Evolutionary conservation across 148 eudicot species (phyloP).

Genomic region (Vaccinium vitisidaea): DNA sequence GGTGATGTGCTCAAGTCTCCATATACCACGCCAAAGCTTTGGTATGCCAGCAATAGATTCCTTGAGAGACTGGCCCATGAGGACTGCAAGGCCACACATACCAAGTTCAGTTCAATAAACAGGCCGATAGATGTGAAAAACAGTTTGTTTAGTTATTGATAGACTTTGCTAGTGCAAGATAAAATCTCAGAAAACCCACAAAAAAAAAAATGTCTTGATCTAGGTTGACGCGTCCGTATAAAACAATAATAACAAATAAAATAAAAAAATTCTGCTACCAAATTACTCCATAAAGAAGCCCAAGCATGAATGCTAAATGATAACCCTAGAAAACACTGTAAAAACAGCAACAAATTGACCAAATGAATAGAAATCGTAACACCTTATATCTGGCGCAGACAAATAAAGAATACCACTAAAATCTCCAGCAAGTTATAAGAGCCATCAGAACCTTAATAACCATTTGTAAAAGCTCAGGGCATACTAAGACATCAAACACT

Average conservation of each 20-base stretch:
- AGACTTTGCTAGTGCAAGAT: background rate
- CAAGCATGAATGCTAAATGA: background rate
- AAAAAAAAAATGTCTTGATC: background rate
- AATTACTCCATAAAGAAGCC: background rate
- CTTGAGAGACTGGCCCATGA: constrained; percentile 49
- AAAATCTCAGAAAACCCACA: background rate
- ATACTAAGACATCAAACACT: constrained; percentile 6
- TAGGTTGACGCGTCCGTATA: background rate
- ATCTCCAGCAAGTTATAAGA: background rate
- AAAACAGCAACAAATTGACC: background rate
- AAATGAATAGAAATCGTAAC: background rate
- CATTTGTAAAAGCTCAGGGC: background rate
- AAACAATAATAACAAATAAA: background rate
- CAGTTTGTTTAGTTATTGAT: background rate
- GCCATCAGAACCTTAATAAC: background rate
- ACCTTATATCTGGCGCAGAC: background rate
- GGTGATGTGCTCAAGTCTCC: constrained; percentile 98
- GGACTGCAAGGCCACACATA: constrained; percentile 50
- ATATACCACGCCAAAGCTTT: constrained; percentile 90
- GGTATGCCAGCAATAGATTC: constrained; percentile 81
- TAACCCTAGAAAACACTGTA: background rate
- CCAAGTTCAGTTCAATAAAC: constrained; percentile 12
- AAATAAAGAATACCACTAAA: background rate
- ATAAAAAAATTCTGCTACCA: background rate
- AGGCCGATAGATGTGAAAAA: background rate